A percentile compares a stretch with the other conserved stretches of the same genome.
Conservation (phyloP, 75 land plant species). For the Picea glauca region DNA sequence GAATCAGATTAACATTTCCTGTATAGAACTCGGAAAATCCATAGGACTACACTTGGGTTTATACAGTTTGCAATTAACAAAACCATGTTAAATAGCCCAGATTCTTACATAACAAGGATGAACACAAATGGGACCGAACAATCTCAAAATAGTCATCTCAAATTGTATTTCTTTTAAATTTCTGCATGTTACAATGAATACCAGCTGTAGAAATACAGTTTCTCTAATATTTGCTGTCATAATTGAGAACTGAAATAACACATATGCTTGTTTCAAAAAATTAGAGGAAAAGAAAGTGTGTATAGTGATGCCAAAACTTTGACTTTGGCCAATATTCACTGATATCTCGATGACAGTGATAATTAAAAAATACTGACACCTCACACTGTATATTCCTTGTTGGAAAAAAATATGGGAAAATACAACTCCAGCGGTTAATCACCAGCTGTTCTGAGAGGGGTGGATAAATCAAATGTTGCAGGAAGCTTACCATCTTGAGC, state of each 20-base stretch:
- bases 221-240: not conserved
- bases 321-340: not conserved
- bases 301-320: not conserved
- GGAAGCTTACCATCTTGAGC: slow-evolving; percentile 4
- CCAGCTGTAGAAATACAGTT: not conserved
- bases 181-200: not conserved
- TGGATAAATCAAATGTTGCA: slow-evolving; percentile 5
- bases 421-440: slow-evolving; percentile 6
- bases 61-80: too few relatives aligned
- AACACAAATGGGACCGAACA: not conserved
- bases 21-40: too few relatives aligned
- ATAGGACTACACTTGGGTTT: too few relatives aligned
- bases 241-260: not conserved
- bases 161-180: too few relatives aligned
- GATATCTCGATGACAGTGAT: not conserved
- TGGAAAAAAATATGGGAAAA: slow-evolving; percentile 4
- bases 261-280: not conserved
- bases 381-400: slow-evolving; percentile 6
- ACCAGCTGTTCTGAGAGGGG: not conserved
- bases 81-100: not conserved
- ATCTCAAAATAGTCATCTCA: not conserved
- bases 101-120: not conserved
- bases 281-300: not conserved
- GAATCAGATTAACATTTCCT: too few relatives aligned
- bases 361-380: slow-evolving; percentile 2